Conservation (phyloP, 2,329 filamentous ascomycete genomes). For the Trichoderma oligosporum region DNA sequence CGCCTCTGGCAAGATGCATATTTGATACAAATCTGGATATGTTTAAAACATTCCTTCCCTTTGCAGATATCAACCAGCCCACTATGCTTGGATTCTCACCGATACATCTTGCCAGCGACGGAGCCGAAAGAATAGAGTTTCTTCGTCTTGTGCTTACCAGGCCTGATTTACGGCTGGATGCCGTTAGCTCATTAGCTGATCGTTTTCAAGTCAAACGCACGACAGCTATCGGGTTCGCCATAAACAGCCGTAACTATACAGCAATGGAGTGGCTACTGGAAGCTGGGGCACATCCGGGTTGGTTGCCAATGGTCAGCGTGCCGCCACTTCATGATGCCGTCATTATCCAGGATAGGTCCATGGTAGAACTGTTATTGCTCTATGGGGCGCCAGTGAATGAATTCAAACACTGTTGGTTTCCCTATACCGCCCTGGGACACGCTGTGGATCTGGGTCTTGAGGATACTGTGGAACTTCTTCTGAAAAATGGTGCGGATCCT, state of each 20-base stretch:
- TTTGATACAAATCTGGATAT: constrained; percentile 14
- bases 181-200: neutral
- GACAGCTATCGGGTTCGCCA: constrained; percentile 19
- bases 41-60: constrained; percentile 16
- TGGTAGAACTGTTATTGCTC: constrained; percentile 20
- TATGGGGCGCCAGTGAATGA: constrained; percentile 22
- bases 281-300: constrained; percentile 20
- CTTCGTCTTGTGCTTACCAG: constrained; percentile 15
- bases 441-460: constrained; percentile 21
- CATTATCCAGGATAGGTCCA: neutral
- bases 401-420: constrained; percentile 3
- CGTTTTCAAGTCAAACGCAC: neutral
- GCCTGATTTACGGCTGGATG: constrained; percentile 12
- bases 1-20: constrained; percentile 18
- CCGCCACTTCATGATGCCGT: constrained; percentile 20
- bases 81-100: constrained; percentile 12
- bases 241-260: constrained; percentile 13
- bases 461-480: constrained; percentile 23
- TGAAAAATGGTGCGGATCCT: constrained; percentile 26
- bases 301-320: constrained; percentile 11
- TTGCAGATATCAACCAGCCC: constrained; percentile 11
- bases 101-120: constrained; percentile 17
- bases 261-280: constrained; percentile 22
- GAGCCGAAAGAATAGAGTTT: constrained; percentile 17
- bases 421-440: constrained; percentile 22